phyloP scores from a whole-genome alignment of 176 grass and related monocot genomes.

The Aegilops speltoides region DNA sequence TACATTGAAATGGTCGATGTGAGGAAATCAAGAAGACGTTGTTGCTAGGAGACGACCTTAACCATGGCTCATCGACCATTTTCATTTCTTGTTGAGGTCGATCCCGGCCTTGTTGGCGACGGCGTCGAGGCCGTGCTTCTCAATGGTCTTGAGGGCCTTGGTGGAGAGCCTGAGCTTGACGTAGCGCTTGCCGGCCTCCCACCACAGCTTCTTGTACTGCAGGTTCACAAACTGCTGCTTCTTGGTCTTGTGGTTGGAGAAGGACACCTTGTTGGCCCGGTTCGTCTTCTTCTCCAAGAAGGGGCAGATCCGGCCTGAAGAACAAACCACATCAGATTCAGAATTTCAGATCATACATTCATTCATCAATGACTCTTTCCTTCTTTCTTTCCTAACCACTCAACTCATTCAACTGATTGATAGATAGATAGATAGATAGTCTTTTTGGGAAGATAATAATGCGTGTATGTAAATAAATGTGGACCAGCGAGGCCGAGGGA shows the following conservation, averaged over 20 bases:
- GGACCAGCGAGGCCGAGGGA: too few species aligned
- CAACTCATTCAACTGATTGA: not conserved
- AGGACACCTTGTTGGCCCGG: constrained; percentile 77
- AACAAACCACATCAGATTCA: not conserved
- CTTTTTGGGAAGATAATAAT: too few species aligned
- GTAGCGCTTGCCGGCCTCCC: constrained; percentile 77
- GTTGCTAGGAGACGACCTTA: not conserved
- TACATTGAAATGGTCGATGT: not conserved
- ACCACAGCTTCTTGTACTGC: constrained; percentile 95
- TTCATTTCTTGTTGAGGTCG: constrained; percentile 76
- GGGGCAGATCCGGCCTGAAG: constrained; percentile 77
- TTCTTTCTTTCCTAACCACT: too few species aligned
- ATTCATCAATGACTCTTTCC: not conserved
- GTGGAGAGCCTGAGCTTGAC: constrained; percentile 84
- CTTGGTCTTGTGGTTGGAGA: constrained; percentile 92
- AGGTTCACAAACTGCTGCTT: constrained; percentile 90
- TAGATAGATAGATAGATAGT: not conserved
- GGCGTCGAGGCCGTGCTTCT: constrained; percentile 86
- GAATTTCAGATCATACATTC: not conserved
- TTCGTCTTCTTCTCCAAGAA: constrained; percentile 82
- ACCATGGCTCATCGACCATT: constrained; percentile 30
- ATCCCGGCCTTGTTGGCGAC: constrained; percentile 87
- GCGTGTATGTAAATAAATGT: too few species aligned
- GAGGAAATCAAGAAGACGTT: not conserved
- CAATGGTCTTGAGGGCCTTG: constrained; percentile 84